Base-by-base conservation (phyloP, 257 asterid species). In the Nicotiana sylvestris region DNA sequence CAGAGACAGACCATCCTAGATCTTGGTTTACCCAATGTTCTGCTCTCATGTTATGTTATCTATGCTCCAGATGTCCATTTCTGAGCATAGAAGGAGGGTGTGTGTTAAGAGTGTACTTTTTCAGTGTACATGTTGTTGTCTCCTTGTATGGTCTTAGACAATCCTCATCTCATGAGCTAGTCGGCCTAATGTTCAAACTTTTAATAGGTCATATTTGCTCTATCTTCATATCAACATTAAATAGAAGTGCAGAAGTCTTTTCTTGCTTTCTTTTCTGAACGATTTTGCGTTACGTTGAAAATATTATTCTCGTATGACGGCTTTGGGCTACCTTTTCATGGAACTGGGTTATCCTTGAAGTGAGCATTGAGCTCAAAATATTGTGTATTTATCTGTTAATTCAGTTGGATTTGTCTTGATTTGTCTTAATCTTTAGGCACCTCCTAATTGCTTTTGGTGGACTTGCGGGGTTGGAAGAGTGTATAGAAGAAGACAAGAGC, bases 401-500 rank as follows among this genome's bases (percentile, higher is more conserved):
- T 43, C 8, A 64, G 66, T 10, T 33, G 16, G 25, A 32, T 57
- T 11, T 78, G 18, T 55, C 16, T 27, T 77, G 61, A 35, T 35
- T 81, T 56, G 18, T 82, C n/a, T 27, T 25, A 37, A 56, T 79
- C 46, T 82, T 66, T 87, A 93, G 96, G 93, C 98, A 96, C 91
- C 93, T 96, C 58, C 87, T 96, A 87, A 94, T 94, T 84, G 97
- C 98, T 86, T 96, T 96, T 80, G 99, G 99, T 84, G 99, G 99
- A 70, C 98, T 96, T 46, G 98, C 99, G 46, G 98, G 99, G 69
- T 83, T 96, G 89, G 99, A 96, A 83, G 99, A 96, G 87, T 92
- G 99, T 57, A 91, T 96, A 9, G 98, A 94, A 85, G 94, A 90
- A 87, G 98, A 94, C 37, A 86, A 85, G 35, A 85, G 64, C 82